phyloP scores from a whole-genome alignment of 73 alveolate genomes.

The Tetrahymena malaccensis region DNA sequence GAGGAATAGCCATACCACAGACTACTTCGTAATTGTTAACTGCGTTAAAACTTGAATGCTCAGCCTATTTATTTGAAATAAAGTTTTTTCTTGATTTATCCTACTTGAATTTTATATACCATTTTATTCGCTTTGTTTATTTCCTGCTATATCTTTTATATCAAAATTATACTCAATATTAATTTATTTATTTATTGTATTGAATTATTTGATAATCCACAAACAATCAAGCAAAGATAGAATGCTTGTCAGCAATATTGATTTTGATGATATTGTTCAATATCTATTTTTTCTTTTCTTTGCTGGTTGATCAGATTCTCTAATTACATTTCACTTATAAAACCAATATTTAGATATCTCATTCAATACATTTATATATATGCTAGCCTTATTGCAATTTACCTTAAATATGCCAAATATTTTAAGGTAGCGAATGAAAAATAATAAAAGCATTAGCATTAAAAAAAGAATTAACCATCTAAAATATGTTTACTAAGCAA shows the following conservation, averaged over 20 bases:
- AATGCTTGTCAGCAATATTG: background rate
- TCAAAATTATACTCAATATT: background rate
- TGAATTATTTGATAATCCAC: background rate
- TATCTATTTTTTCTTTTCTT: background rate
- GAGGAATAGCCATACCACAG: conserved; percentile 45
- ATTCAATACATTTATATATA: too few species aligned
- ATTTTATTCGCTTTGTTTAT: background rate
- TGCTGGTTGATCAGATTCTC: background rate
- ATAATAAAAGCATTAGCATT: too few species aligned
- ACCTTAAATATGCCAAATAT: background rate
- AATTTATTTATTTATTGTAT: background rate
- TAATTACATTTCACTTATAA: background rate
- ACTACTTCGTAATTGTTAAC: background rate
- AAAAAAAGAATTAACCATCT: too few species aligned
- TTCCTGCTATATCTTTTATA: background rate
- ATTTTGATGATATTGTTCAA: background rate
- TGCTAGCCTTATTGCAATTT: background rate
- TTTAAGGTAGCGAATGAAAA: background rate
- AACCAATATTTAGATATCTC: too few species aligned
- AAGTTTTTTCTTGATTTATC: background rate
- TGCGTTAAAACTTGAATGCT: background rate
- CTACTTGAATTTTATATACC: background rate
- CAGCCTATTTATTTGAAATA: background rate
- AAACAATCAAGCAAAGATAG: background rate
- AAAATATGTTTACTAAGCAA: too few species aligned